Evolutionary conservation across 306 rosid genomes (phyloP).

Genomic region (Trifolium dubium): DNA sequence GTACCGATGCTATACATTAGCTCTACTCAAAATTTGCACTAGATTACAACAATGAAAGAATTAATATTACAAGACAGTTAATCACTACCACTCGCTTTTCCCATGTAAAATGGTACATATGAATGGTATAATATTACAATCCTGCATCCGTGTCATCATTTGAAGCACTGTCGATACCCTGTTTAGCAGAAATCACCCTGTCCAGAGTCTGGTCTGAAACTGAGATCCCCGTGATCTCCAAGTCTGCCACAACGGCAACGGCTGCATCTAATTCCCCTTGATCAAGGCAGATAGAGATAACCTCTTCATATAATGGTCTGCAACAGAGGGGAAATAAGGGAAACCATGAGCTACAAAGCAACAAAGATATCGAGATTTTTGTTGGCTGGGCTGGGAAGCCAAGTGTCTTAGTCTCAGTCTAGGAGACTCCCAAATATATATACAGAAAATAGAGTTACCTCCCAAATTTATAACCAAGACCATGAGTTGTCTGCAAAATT

Average conservation of each 20-base stretch:
- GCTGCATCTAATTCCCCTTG: slow-evolving; percentile 95
- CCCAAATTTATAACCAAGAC: slow-evolving; percentile 87
- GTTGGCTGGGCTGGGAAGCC: slow-evolving; percentile 15
- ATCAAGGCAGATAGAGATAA: slow-evolving; percentile 76
- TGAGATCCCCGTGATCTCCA: slow-evolving; percentile 79
- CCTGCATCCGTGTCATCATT: slow-evolving; percentile 26
- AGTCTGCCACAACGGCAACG: slow-evolving; percentile 87
- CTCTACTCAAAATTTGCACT: slow-evolving; percentile 47
- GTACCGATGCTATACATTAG: slow-evolving; percentile 18
- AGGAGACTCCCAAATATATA: neutral
- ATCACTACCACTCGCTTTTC: neutral
- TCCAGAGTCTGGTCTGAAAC: slow-evolving; percentile 87
- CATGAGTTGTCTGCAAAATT: slow-evolving; percentile 82
- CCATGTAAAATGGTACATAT: slow-evolving; percentile 20
- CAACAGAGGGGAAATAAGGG: slow-evolving; percentile 33
- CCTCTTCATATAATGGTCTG: slow-evolving; percentile 88
- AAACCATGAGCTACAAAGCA: slow-evolving; percentile 31
- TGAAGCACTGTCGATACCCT: slow-evolving; percentile 40
- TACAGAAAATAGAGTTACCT: slow-evolving; percentile 61
- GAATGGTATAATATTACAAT: slow-evolving; percentile 25
- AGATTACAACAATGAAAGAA: slow-evolving; percentile 22
- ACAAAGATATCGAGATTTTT: slow-evolving; percentile 21
- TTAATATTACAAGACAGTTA: neutral
- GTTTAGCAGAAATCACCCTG: slow-evolving; percentile 75
- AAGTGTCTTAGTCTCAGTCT: neutral